A percentile compares a stretch with the other conserved stretches of the same genome.
phyloP scores from a whole-genome alignment of 2,329 filamentous ascomycete species.

The Canariomyces notabilis region DNA sequence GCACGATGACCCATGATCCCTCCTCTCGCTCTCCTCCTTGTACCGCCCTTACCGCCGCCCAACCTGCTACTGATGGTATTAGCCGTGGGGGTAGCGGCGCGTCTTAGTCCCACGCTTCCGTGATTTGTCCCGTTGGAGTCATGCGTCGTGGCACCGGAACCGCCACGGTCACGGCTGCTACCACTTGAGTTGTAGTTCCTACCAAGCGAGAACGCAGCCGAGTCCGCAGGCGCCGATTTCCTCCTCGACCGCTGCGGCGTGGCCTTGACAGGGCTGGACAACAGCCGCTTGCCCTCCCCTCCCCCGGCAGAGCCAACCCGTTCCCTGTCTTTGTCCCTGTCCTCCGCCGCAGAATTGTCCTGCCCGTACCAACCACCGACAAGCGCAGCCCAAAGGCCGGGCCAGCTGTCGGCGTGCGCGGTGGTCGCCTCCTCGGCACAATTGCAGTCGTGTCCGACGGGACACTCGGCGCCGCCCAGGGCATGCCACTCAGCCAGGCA shows the following conservation, averaged over 20 bases:
- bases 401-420: slow-evolving; percentile 58
- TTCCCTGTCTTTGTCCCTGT: neutral
- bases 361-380: slow-evolving; percentile 11
- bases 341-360: slow-evolving; percentile 4
- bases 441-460: slow-evolving; percentile 60
- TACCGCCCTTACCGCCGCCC: too few species aligned
- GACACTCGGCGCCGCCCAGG: slow-evolving; percentile 52
- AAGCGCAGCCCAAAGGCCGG: slow-evolving; percentile 46
- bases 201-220: slow-evolving; percentile 18
- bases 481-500: slow-evolving; percentile 57
- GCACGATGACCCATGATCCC: too few species aligned
- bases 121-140: too few species aligned
- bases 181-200: neutral
- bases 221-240: slow-evolving; percentile 25
- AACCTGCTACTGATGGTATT: too few species aligned
- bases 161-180: neutral
- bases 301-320: neutral
- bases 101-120: too few species aligned
- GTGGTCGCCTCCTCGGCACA: slow-evolving; percentile 53
- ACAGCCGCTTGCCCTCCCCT: slow-evolving; percentile 8
- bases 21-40: too few species aligned
- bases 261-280: slow-evolving; percentile 1
- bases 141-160: neutral
- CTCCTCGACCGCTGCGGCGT: slow-evolving; percentile 17
- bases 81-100: too few species aligned